Evolutionary conservation across 2,329 filamentous ascomycete species (phyloP).

Genomic region (Microsporum audouinii): DNA sequence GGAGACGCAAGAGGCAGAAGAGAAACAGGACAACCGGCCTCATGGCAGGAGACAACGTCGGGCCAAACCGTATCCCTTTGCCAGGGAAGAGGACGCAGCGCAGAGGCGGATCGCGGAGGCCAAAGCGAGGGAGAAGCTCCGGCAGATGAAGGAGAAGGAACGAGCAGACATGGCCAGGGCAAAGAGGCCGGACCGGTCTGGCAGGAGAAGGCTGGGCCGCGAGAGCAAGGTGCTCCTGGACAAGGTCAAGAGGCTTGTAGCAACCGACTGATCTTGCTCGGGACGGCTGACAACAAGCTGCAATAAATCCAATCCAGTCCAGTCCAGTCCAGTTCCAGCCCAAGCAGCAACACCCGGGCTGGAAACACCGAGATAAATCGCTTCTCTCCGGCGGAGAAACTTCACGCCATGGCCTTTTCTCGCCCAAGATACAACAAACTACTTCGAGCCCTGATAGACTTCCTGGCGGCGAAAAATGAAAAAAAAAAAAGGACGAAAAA

Average conservation of each 20-base stretch:
- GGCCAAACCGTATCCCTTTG: constrained; percentile 42
- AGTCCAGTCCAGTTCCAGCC: no score
- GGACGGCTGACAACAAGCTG: neutral
- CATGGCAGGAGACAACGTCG: constrained; percentile 23
- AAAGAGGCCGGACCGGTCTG: constrained; percentile 50
- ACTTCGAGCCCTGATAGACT: neutral
- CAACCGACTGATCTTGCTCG: neutral
- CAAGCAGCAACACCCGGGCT: no score
- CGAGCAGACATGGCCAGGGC: constrained; percentile 53
- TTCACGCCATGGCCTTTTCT: neutral
- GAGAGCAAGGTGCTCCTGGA: constrained; percentile 69
- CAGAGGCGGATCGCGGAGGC: constrained; percentile 47
- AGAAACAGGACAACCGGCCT: constrained; percentile 18
- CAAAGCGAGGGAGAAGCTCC: constrained; percentile 54
- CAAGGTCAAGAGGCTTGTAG: constrained; percentile 62
- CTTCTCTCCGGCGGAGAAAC: neutral
- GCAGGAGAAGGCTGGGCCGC: constrained; percentile 66
- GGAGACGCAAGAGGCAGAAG: constrained; percentile 11
- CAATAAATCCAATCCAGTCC: no score
- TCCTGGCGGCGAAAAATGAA: neutral
- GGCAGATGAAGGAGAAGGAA: constrained; percentile 61
- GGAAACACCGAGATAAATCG: no score
- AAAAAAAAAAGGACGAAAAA: neutral
- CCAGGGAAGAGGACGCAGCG: constrained; percentile 58
- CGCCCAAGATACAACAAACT: neutral